Evolutionary conservation across 164 flowering plant genomes (phyloP).

Genomic region (Vitis riparia): DNA sequence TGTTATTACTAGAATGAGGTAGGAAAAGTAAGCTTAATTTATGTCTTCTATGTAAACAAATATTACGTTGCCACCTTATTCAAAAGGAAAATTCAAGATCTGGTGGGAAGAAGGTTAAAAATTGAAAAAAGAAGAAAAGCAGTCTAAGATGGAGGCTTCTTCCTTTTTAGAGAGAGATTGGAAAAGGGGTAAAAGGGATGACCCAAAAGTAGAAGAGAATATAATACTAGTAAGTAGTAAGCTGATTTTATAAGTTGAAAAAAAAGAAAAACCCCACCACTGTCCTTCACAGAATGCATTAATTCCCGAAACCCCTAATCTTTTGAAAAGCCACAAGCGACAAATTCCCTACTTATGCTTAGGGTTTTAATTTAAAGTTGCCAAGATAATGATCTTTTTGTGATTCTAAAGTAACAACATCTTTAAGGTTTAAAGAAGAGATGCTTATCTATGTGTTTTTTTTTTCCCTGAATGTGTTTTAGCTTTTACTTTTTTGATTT

Average conservation of each 20-base stretch:
- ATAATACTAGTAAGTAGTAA: constrained; percentile 19
- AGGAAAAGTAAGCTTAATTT: no score
- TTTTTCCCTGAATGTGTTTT: constrained; percentile 2
- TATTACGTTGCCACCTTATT: no score
- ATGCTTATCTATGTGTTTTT: constrained; percentile 43
- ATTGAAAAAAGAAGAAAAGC: constrained; percentile 15
- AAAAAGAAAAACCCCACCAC: constrained; percentile 13
- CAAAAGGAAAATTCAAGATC: background rate
- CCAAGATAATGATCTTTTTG: constrained; percentile 39
- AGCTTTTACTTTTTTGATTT: constrained; percentile 6
- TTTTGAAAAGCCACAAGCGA: constrained; percentile 38
- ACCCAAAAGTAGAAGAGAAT: constrained; percentile 32
- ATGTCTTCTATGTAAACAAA: no score
- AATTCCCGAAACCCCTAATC: constrained; percentile 24
- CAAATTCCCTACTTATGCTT: constrained; percentile 62
- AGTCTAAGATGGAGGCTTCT: constrained; percentile 39
- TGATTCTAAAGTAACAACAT: constrained; percentile 60
- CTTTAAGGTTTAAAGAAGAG: constrained; percentile 55
- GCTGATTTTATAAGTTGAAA: constrained; percentile 12
- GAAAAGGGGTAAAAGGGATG: constrained; percentile 19
- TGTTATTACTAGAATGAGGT: no score
- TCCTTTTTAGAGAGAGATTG: constrained; percentile 19
- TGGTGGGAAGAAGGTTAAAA: background rate
- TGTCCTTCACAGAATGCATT: constrained; percentile 22
- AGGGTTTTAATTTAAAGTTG: constrained; percentile 36